A percentile compares a stretch with the other conserved stretches of the same genome.
Evolutionary conservation across 75 land plant genomes (phyloP).

Genomic region (Ceratopteris richardii): DNA sequence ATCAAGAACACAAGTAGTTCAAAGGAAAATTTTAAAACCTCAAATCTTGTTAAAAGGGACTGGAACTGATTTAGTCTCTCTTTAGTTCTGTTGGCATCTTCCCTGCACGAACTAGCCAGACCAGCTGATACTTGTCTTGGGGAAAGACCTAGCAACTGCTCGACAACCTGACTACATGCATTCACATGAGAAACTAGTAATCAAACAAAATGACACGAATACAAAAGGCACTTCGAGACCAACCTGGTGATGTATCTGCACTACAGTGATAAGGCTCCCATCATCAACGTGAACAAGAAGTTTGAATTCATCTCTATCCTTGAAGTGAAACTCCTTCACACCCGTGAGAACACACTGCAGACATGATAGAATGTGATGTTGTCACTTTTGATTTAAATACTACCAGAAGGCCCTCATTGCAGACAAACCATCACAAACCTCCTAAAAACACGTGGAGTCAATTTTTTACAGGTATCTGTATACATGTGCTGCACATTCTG

Average conservation of each 20-base stretch:
- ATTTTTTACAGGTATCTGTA: not conserved
- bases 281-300: constrained; percentile 76
- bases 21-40: constrained; percentile 39
- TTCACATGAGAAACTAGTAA: too few relatives aligned
- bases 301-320: constrained; percentile 37
- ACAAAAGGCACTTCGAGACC: not conserved
- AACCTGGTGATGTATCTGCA: constrained; percentile 63
- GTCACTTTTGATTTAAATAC: too few relatives aligned
- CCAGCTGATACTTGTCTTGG: constrained; percentile 60
- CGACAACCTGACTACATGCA: constrained; percentile 50
- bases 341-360: constrained; percentile 84
- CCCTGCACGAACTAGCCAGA: constrained; percentile 38
- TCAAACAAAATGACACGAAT: not conserved
- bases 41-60: constrained; percentile 56
- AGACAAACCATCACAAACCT: not conserved
- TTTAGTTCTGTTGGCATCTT: constrained; percentile 36
- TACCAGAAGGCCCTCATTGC: too few relatives aligned
- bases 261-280: constrained; percentile 81
- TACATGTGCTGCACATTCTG: too few relatives aligned
- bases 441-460: not conserved
- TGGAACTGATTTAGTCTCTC: constrained; percentile 56
- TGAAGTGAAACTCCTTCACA: constrained; percentile 75
- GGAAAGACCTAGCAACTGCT: constrained; percentile 50
- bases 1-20: not conserved
- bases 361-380: too few relatives aligned